phyloP scores from a whole-genome alignment of 345 rosid species.

The Carallia pectinifolia region DNA sequence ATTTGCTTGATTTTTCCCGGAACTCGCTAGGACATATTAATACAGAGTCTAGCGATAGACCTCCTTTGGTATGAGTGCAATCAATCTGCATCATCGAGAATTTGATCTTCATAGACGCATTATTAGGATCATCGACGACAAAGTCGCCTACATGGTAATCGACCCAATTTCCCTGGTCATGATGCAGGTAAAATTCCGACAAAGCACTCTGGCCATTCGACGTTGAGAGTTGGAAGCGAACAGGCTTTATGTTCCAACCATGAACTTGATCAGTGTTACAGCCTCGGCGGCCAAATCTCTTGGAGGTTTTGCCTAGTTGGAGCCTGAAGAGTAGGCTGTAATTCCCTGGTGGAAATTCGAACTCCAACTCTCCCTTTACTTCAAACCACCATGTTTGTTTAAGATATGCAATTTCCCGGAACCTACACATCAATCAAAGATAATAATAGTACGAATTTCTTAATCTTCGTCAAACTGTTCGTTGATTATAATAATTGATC shows the following conservation, averaged over 20 bases:
- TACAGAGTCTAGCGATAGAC: conserved; percentile 35
- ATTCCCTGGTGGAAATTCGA: conserved; percentile 31
- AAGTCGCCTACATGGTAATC: conserved; percentile 35
- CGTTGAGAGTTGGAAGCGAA: conserved; percentile 32
- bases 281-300: conserved; percentile 24
- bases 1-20: conserved; percentile 11
- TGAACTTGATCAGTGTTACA: conserved; percentile 33
- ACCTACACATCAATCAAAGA: conserved; percentile 15
- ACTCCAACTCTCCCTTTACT: conserved; percentile 35
- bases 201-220: conserved; percentile 28
- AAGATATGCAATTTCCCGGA: conserved; percentile 36
- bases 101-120: conserved; percentile 15
- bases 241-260: conserved; percentile 44
- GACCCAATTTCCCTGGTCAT: conserved; percentile 30
- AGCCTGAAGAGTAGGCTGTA: conserved; percentile 39
- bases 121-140: conserved; percentile 9
- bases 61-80: conserved; percentile 42
- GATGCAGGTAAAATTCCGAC: conserved; percentile 26
- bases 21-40: conserved; percentile 23
- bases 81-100: conserved; percentile 46
- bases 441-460: too few relatives aligned
- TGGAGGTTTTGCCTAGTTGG: conserved; percentile 32
- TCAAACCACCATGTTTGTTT: conserved; percentile 45
- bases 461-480: too few relatives aligned
- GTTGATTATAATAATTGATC: too few relatives aligned